Conservation (phyloP, 2,329 filamentous ascomycete species). For the Trichophyton mentagrophytes region DNA sequence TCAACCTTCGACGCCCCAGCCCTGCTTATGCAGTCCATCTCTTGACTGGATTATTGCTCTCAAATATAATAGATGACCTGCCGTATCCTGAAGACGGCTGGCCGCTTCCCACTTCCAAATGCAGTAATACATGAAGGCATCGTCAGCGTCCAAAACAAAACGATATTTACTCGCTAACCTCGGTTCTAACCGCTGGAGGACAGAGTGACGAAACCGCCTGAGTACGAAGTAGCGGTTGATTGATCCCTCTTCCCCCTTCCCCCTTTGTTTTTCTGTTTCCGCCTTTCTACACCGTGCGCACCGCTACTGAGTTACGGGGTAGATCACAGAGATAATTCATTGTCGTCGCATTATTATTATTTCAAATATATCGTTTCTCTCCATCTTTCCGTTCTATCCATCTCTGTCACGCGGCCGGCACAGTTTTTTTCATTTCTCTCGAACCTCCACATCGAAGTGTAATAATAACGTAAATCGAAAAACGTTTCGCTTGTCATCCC, state of each 20-base stretch:
- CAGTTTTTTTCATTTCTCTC: not conserved
- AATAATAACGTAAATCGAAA: not conserved
- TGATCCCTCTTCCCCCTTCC: not conserved
- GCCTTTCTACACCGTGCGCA: not conserved
- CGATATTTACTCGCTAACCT: not conserved
- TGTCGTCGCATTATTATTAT: too few relatives aligned
- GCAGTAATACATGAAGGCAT: not conserved
- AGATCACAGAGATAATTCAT: not conserved
- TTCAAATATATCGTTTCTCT: not conserved
- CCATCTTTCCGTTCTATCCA: not conserved
- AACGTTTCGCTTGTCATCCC: constrained; percentile 1
- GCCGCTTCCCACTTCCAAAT: constrained; percentile 3
- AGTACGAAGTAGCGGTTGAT: not conserved
- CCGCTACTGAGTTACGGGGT: not conserved
- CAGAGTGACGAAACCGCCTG: not conserved
- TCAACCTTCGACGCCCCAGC: not conserved
- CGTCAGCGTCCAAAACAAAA: not conserved
- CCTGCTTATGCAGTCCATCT: not conserved
- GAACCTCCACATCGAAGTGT: not conserved
- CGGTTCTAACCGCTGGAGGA: not conserved
- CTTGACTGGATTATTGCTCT: not conserved
- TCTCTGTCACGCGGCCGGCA: not conserved
- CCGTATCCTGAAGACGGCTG: not conserved
- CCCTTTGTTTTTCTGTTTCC: not conserved
- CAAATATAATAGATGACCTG: too few relatives aligned